A percentile compares a stretch with the other conserved stretches of the same genome.
Conservation (phyloP, 768 basidiomycete genomes). For the Leccinum broughii region DNA sequence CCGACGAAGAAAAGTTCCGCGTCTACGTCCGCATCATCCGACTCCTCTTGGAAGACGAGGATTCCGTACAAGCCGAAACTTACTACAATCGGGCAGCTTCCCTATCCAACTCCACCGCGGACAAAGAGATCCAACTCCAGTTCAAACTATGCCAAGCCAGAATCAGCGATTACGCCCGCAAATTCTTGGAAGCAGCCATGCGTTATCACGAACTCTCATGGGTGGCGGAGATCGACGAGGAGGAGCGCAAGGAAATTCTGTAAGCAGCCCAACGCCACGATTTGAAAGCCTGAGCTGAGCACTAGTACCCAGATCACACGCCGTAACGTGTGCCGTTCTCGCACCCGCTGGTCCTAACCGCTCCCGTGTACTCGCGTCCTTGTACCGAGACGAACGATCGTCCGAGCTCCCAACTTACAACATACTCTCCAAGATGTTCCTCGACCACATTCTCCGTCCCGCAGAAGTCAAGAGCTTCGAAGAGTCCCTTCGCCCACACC, state of each 20-base stretch:
- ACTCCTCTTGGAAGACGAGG: constrained; percentile 92
- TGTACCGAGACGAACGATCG: constrained; percentile 93
- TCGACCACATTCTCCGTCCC: constrained; percentile 93
- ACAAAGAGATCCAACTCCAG: constrained; percentile 77
- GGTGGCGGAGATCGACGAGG: constrained; percentile 89
- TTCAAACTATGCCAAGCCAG: constrained; percentile 95
- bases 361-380: constrained; percentile 86
- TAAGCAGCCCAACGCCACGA: constrained; percentile 40
- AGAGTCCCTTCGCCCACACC: constrained; percentile 83
- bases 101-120: constrained; percentile 74
- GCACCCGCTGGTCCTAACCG: constrained; percentile 97
- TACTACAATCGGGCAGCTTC: constrained; percentile 96
- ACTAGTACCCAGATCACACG: constrained; percentile 48
- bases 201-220: constrained; percentile 95
- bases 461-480: constrained; percentile 91
- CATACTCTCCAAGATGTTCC: constrained; percentile 97
- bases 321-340: constrained; percentile 94
- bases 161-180: constrained; percentile 88
- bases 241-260: constrained; percentile 90
- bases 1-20: constrained; percentile 84
- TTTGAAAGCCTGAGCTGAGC: constrained; percentile 7
- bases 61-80: constrained; percentile 96
- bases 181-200: constrained; percentile 92
- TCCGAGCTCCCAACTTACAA: constrained; percentile 76
- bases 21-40: constrained; percentile 95